Percentiles rank a stretch among this genome's conserved stretches.
Conservation (phyloP, 2,329 filamentous ascomycete genomes). For the Neoarthrinium moseri region DNA sequence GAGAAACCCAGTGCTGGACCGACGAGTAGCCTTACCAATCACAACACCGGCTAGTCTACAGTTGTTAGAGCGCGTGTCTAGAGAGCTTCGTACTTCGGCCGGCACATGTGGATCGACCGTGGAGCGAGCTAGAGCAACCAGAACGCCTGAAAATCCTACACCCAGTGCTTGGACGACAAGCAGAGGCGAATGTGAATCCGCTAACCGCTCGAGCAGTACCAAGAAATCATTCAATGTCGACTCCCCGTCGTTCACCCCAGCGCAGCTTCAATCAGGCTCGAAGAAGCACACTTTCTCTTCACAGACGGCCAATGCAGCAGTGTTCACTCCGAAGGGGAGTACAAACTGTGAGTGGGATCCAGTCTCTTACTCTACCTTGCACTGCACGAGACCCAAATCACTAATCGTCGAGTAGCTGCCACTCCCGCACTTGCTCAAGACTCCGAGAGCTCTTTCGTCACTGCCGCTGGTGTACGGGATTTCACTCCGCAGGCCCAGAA, state of each 20-base stretch:
- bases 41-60: too few species aligned
- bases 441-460: slow-evolving; percentile 46
- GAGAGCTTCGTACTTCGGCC: too few species aligned
- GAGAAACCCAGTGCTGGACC: too few species aligned
- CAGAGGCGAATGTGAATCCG: slow-evolving; percentile 6
- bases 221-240: slow-evolving; percentile 92
- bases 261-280: slow-evolving; percentile 39
- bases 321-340: slow-evolving; percentile 72
- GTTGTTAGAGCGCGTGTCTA: too few species aligned
- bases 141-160: too few species aligned
- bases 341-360: slow-evolving; percentile 13
- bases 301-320: slow-evolving; percentile 83
- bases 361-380: background rate
- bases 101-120: too few species aligned
- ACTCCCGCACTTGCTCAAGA: slow-evolving; percentile 40
- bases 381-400: too few species aligned
- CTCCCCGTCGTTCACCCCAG: slow-evolving; percentile 90
- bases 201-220: slow-evolving; percentile 36
- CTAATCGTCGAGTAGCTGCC: slow-evolving; percentile 26
- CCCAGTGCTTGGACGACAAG: too few species aligned
- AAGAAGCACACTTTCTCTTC: slow-evolving; percentile 82
- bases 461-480: slow-evolving; percentile 56
- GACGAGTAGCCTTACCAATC: too few species aligned
- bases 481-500: slow-evolving; percentile 52
- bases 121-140: too few species aligned